These are phyloP conservation scores for Candida sphagnicola DNA, from an alignment of 805 yeast species.

Conservation along the genomic window DNA sequence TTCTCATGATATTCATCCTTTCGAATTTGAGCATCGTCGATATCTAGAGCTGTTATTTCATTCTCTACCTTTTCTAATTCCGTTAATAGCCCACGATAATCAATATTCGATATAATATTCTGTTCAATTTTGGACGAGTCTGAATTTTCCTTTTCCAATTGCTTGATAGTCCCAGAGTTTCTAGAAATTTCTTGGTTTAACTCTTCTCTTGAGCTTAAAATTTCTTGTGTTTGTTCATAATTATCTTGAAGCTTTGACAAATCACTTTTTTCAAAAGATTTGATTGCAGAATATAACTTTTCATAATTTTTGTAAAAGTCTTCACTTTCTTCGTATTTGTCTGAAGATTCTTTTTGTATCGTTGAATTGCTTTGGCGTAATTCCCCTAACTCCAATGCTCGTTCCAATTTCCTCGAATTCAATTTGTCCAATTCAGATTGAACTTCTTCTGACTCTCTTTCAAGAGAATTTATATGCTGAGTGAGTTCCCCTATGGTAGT, in stretches of 20 bases:
- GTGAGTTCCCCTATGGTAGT: constrained; percentile 34
- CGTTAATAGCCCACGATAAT: constrained; percentile 42
- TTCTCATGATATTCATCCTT: constrained; percentile 59
- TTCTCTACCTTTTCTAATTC: constrained; percentile 35
- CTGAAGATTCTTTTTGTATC: constrained; percentile 4
- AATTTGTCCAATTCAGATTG: constrained; percentile 12
- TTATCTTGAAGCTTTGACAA: constrained; percentile 20
- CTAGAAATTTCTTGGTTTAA: constrained; percentile 17
- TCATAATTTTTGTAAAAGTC: constrained; percentile 5
- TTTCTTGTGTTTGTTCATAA: constrained; percentile 9
- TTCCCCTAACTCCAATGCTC: constrained; percentile 6
- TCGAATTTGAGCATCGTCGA: constrained; percentile 55
- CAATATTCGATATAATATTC: constrained; percentile 61
- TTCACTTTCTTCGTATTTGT: constrained; percentile 6
- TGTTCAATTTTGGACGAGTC: constrained; percentile 62
- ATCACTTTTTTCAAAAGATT: constrained; percentile 19
- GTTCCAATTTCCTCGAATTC: constrained; percentile 3
- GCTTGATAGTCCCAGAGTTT: constrained; percentile 21
- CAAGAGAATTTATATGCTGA: constrained; percentile 13
- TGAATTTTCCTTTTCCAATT: constrained; percentile 38
- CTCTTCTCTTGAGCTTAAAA: constrained; percentile 18
- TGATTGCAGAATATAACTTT: constrained; percentile 9
- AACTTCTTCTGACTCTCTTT: constrained; percentile 22
- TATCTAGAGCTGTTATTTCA: constrained; percentile 44
- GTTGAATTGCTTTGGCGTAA: constrained; percentile 7